phyloP scores from a whole-genome alignment of 257 asterid genomes.

The Nicotiana noctiflora region DNA sequence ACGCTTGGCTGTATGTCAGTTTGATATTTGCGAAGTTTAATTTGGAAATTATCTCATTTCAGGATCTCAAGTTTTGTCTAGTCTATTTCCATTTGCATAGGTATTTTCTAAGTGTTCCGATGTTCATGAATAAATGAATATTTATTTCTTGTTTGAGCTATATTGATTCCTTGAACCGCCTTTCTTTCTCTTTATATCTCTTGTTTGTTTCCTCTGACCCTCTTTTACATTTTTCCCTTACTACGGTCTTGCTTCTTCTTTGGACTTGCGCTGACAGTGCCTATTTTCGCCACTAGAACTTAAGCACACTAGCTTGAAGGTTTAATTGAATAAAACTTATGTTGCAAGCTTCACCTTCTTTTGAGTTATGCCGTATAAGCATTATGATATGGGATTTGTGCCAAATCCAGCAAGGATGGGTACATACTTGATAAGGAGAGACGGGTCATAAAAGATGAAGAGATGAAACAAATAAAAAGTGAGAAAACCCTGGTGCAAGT shows the following conservation, averaged over 20 bases:
- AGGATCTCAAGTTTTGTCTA: not conserved
- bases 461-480: too few relatives aligned
- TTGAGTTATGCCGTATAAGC: not conserved
- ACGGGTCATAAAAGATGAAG: too few relatives aligned
- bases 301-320: not conserved
- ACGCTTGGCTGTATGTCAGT: not conserved
- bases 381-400: not conserved
- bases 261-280: not conserved
- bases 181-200: not conserved
- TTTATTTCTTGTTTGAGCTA: not conserved
- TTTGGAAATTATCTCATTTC: not conserved
- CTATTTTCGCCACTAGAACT: not conserved
- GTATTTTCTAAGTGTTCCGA: not conserved
- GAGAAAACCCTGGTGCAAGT: too few relatives aligned
- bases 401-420: not conserved
- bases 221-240: not conserved
- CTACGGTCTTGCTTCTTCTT: not conserved
- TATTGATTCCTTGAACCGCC: not conserved
- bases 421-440: not conserved
- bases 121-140: not conserved
- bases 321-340: not conserved
- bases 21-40: not conserved
- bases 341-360: not conserved
- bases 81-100: not conserved
- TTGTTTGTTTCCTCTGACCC: not conserved